Evolutionary conservation across 148 eudicot species (phyloP).

Genomic region (Polygonum maritimum): DNA sequence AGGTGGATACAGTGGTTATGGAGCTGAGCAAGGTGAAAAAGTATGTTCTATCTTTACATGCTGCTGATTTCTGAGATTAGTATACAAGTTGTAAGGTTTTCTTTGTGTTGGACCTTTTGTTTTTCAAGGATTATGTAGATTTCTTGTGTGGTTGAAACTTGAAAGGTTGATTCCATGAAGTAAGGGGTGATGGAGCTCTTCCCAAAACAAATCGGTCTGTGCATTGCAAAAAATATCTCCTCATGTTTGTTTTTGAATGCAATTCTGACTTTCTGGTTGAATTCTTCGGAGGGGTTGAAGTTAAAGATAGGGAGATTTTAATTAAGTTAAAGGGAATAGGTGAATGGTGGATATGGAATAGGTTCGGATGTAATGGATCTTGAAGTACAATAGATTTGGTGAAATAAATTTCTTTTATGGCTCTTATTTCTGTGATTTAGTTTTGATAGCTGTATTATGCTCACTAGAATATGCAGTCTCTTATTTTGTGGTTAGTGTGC

Average conservation of each 20-base stretch:
- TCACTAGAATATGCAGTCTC: not conserved
- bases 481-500: not conserved
- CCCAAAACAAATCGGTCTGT: not conserved
- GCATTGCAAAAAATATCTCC: not conserved
- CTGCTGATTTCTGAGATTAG: not conserved
- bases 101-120: not conserved
- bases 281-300: not conserved
- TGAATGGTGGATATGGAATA: not conserved
- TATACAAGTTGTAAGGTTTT: not conserved
- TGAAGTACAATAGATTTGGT: not conserved
- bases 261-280: not conserved
- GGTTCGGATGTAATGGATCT: not conserved
- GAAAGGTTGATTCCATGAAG: not conserved
- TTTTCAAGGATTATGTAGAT: not conserved
- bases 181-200: not conserved
- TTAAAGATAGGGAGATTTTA: not conserved
- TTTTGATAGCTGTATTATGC: not conserved
- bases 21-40: constrained; percentile 94
- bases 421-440: not conserved
- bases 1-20: constrained; percentile 87
- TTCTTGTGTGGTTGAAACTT: not conserved
- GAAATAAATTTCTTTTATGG: not conserved
- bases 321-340: not conserved
- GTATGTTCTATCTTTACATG: constrained; percentile 22
- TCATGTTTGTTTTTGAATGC: not conserved